Conservation (phyloP, 371 early-diverging fungal species). For the Haplosporangium sp. region DNA sequence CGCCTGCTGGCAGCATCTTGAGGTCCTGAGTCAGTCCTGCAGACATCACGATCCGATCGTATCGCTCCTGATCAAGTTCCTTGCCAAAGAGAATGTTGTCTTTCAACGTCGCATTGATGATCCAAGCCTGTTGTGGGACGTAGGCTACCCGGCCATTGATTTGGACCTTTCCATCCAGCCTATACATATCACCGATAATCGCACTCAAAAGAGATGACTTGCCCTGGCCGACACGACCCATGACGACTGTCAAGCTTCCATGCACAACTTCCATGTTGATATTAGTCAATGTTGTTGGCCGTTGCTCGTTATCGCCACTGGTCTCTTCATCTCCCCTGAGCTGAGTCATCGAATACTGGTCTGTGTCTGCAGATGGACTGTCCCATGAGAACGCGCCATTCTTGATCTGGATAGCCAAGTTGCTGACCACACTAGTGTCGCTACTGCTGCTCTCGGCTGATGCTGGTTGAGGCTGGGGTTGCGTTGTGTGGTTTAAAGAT, state of each 20-base stretch:
- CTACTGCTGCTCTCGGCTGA: slow-evolving; percentile 46
- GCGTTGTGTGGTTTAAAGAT: slow-evolving; percentile 15
- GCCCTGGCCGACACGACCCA: slow-evolving; percentile 60
- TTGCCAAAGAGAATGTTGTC: not conserved
- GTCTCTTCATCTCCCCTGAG: not conserved
- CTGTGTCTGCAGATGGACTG: not conserved
- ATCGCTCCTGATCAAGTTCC: not conserved
- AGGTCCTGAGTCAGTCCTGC: not conserved
- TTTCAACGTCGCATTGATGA: slow-evolving; percentile 12
- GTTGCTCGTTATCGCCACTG: not conserved
- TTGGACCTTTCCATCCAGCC: not conserved
- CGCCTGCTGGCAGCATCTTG: slow-evolving; percentile 22
- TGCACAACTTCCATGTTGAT: slow-evolving; percentile 34
- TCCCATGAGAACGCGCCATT: slow-evolving; percentile 38
- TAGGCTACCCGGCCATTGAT: not conserved
- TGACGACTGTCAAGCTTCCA: slow-evolving; percentile 46
- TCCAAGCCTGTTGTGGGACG: slow-evolving; percentile 3
- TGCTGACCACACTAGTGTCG: not conserved
- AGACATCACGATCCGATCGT: not conserved
- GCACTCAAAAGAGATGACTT: slow-evolving; percentile 57
- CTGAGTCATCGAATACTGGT: not conserved
- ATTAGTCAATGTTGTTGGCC: slow-evolving; percentile 50
- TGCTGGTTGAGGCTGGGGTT: slow-evolving; percentile 47
- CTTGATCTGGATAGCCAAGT: slow-evolving; percentile 9
- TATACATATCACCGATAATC: slow-evolving; percentile 57